Evolutionary conservation across 805 yeast genomes (phyloP), one percentile per base, ranked within the genome.

Genomic region (Sugiyamaella chiloensis): DNA sequence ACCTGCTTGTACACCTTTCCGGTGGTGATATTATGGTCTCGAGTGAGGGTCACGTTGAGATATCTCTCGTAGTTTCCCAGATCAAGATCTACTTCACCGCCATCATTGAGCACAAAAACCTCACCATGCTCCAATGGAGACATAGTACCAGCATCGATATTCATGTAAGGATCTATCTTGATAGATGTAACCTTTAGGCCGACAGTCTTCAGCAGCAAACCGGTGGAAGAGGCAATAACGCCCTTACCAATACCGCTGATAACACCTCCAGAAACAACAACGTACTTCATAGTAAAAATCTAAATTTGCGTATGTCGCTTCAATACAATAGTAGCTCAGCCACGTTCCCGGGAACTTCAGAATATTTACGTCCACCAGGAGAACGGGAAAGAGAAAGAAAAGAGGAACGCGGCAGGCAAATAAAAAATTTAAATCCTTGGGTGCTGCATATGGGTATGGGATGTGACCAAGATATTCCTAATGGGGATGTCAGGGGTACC

Each of bases 131-230:
- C 99, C 64, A 93, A 75, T 19, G 99, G 99, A 35, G 96, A 87
- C 99, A 93, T 93, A 39, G 99, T 93, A 61, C 99, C 99, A 32
- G 99, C 99, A 73, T 93, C 99, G 59, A 93, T 88, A 72, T 93
- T 93, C 95, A 93, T 87, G 71, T 93, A 93, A 34, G 99, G 99
- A 73, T 93, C 99, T 62, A 93, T 93, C 70, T 93, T 93, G 73
- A 93, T 91, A 12, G 98, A 89, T 3, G 99, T 91, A 53, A 91
- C 98, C 65, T 95, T 83, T 62, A 86, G 77, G 52, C 99, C 99
- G 50, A 87, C 72, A 34, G 99, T 90, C 69, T 93, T 93, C 70
- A 93, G 78, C 55, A 93, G 69, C 71, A 93, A 81, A 52, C 99
- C 99, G 27, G 98, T 93, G 52, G 97, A 88, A 29, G 97, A 89